Evolutionary conservation across 805 yeast genomes (phyloP), one percentile per base, ranked within the genome.

Genomic region (Maudiozyma saulgeensis): DNA sequence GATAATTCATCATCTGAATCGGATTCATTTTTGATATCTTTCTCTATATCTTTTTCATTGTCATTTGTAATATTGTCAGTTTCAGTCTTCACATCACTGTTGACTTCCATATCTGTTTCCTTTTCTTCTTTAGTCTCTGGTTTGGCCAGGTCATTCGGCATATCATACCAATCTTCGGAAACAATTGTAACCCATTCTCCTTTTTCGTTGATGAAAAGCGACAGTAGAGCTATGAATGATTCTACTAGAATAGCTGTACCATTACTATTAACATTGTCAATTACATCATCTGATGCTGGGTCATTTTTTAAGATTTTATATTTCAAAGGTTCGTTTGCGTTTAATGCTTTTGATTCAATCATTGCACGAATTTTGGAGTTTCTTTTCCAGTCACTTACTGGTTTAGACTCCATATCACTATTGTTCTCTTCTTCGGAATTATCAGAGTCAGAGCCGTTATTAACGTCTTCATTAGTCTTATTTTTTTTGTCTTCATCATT

Each of bases 111-210:
- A 13, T 12, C n/a, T 15, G 25, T 39, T 19, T 26, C 11, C 7
- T 47, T 44, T 21, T 46, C 49, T 28, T 28, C 32, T 28, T 28
- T 11, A 6, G 12, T 28, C 32, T 28, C 32, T 28, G 32, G 4
- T 21, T 21, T 21, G 23, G 23, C 23, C 9, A 28, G 12, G 2
- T 39, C 37, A 31, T 21, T 39, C 13, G 44, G 40, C 16, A 57
- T 65, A 12, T 56, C 62, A 12, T 57, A 45, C 70, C 70, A 67
- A 19, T 62, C 61, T 13, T 63, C 67, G 16, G 57, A 51, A 0
- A 66, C 58, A 11, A 61, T 43, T 21, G 59, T 56, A 19, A 50
- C 47, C 70, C 69, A 67, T 31, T 65, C 62, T 7, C 69, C 69
- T 15, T 55, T 52, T 43, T 62, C 68, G 47, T 62, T 54, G 9